Evolutionary conservation across 495 filamentous ascomycete species (phyloP).

Genomic region (Xylaria venustula): DNA sequence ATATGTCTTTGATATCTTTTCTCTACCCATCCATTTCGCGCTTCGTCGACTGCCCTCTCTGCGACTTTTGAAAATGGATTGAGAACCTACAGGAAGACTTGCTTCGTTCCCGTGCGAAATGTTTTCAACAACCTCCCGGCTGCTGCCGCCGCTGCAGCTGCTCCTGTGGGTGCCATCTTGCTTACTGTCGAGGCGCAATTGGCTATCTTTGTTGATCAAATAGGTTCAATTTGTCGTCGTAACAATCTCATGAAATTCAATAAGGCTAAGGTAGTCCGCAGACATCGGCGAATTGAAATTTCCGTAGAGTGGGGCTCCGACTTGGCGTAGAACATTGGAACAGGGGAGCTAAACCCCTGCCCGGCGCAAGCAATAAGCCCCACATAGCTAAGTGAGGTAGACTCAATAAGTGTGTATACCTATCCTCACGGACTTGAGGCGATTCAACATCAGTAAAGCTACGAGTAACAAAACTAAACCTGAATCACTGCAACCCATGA

Average conservation of each 20-base stretch:
- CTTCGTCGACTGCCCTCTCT: no score
- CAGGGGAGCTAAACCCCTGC: no score
- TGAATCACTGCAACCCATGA: no score
- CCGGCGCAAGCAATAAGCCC: no score
- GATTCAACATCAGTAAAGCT: no score
- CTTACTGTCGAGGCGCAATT: neutral
- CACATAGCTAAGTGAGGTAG: neutral
- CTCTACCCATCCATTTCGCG: no score
- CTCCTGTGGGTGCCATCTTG: conserved; percentile 2
- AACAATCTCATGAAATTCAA: neutral
- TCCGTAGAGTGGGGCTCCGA: conserved; percentile 8
- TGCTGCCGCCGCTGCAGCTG: conserved; percentile 10
- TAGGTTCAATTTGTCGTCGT: neutral
- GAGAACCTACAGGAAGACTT: conserved; percentile 64
- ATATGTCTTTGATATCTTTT: no score
- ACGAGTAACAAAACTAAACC: no score
- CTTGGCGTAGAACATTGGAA: neutral
- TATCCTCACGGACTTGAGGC: no score
- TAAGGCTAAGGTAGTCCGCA: neutral
- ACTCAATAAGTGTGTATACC: no score
- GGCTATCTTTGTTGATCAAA: neutral
- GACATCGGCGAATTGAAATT: conserved; percentile 9
- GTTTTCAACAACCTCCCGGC: conserved; percentile 19
- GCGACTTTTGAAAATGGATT: neutral
- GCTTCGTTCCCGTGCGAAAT: conserved; percentile 52